Evolutionary conservation across 768 basidiomycete species (phyloP).

Genomic region (Leccinellum rugosiceps): DNA sequence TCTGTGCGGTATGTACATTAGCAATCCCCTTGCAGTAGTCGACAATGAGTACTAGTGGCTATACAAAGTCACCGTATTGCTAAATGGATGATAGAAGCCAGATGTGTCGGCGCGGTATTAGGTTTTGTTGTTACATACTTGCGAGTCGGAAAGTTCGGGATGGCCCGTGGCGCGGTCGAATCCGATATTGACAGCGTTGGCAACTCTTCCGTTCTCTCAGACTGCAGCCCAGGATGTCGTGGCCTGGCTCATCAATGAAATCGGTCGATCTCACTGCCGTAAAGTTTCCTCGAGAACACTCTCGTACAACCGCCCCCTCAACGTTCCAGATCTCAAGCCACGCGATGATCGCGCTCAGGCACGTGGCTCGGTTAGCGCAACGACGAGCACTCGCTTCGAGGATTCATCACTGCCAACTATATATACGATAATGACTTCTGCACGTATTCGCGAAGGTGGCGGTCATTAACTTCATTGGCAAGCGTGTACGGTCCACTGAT

Average conservation of each 20-base stretch:
- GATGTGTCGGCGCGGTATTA: background rate
- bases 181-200: background rate
- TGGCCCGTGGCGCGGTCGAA: background rate
- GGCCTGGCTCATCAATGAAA: background rate
- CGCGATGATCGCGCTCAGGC: constrained; percentile 1
- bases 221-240: background rate
- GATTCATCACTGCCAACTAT: background rate
- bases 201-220: background rate
- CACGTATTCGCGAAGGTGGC: constrained; percentile 10
- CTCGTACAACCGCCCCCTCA: background rate
- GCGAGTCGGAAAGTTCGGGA: background rate
- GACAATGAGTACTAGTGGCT: background rate
- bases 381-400: background rate
- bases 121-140: constrained; percentile 1
- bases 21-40: constrained; percentile 7
- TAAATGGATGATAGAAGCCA: constrained; percentile 3
- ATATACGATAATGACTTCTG: constrained; percentile 2
- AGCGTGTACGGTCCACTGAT: background rate
- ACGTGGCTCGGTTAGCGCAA: background rate
- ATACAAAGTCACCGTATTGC: background rate
- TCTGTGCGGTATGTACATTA: constrained; percentile 1
- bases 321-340: constrained; percentile 9
- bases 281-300: background rate
- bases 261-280: background rate
- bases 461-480: constrained; percentile 9